Evolutionary conservation across 805 yeast species (phyloP).

Genomic region (Candida khao-thaluensis): DNA sequence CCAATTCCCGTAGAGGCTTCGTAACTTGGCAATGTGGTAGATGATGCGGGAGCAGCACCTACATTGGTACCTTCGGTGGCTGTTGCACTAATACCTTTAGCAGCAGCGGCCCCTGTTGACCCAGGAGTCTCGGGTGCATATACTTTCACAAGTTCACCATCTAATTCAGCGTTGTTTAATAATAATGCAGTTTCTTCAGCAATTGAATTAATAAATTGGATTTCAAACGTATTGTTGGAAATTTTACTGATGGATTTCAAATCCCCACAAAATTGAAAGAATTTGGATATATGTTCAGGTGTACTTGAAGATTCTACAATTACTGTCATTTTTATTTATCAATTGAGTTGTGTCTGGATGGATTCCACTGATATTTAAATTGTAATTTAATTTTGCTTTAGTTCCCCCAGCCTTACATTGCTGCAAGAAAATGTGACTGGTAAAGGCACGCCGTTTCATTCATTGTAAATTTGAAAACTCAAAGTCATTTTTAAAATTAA

Average conservation of each 20-base stretch:
- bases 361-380: too few species aligned
- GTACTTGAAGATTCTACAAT: constrained; percentile 49
- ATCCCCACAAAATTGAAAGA: constrained; percentile 73
- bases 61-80: constrained; percentile 12
- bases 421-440: constrained; percentile 12
- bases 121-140: constrained; percentile 17
- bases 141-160: constrained; percentile 54
- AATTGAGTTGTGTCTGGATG: too few species aligned
- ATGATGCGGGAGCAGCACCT: constrained; percentile 11
- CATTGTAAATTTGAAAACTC: background rate
- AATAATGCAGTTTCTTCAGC: constrained; percentile 73
- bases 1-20: constrained; percentile 14
- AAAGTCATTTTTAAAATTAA: too few species aligned
- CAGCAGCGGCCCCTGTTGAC: constrained; percentile 12
- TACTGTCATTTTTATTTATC: constrained; percentile 16
- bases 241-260: constrained; percentile 35
- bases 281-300: constrained; percentile 55
- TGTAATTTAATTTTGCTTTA: background rate
- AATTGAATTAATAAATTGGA: constrained; percentile 53
- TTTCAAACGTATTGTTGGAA: constrained; percentile 40
- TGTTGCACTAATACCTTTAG: constrained; percentile 13
- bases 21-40: constrained; percentile 17
- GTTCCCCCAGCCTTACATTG: constrained; percentile 8
- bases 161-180: constrained; percentile 72
- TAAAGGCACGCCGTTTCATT: constrained; percentile 5